phyloP scores from a whole-genome alignment of 306 rosid genomes.

The Heteromeles arbutifolia region DNA sequence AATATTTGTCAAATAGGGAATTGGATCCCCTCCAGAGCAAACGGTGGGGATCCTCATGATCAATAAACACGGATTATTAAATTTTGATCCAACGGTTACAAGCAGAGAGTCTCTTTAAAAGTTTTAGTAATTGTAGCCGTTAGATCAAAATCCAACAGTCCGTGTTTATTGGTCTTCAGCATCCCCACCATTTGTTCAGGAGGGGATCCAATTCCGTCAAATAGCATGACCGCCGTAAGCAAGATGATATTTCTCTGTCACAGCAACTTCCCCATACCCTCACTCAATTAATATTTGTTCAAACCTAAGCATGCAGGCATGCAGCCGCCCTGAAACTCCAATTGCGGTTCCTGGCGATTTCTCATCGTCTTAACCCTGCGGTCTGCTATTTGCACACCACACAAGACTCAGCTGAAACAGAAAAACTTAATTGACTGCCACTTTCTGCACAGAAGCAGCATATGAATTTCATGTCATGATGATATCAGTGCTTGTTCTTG shows the following conservation, averaged over 20 bases:
- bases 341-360: not conserved
- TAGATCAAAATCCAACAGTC: too few species aligned
- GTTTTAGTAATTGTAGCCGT: too few species aligned
- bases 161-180: too few species aligned
- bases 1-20: not conserved
- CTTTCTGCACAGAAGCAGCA: not conserved
- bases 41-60: too few species aligned
- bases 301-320: not conserved
- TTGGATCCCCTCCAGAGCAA: too few species aligned
- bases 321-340: not conserved
- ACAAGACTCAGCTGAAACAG: not conserved
- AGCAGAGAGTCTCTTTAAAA: too few species aligned
- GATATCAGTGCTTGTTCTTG: not conserved
- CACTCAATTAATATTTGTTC: not conserved
- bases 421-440: not conserved
- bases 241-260: not conserved
- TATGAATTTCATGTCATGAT: not conserved
- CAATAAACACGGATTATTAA: too few species aligned
- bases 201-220: too few species aligned
- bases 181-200: too few species aligned
- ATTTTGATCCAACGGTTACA: too few species aligned
- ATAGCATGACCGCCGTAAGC: not conserved
- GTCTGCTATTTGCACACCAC: not conserved
- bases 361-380: not conserved
- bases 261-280: not conserved